Percentiles rank a stretch among this genome's conserved stretches.
These are phyloP conservation scores for Datura wrightii DNA, from an alignment of 257 asterid genomes.

Conservation along the genomic window DNA sequence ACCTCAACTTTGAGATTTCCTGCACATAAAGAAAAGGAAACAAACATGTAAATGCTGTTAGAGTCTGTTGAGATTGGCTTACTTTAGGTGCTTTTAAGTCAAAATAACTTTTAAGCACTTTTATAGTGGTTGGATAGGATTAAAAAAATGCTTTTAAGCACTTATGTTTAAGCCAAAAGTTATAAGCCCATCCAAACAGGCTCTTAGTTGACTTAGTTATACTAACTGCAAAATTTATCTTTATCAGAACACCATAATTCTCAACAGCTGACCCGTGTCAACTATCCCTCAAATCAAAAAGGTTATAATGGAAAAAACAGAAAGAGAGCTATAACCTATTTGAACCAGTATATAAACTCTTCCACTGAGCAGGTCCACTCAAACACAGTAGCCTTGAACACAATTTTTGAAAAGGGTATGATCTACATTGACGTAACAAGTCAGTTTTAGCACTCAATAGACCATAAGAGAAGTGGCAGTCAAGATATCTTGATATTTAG, in stretches of 20 bases:
- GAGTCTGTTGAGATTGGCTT: too few species aligned
- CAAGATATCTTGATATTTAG: conserved; percentile 17
- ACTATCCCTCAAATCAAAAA: conserved; percentile 7
- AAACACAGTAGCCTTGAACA: neutral
- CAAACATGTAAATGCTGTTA: neutral
- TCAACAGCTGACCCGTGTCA: conserved; percentile 22
- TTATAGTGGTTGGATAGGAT: too few species aligned
- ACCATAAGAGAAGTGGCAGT: neutral
- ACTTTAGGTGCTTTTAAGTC: too few species aligned
- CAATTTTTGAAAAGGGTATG: neutral
- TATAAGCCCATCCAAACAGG: too few species aligned
- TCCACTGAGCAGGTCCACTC: neutral
- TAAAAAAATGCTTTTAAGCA: too few species aligned
- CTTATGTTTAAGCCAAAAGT: too few species aligned
- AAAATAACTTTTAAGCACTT: too few species aligned
- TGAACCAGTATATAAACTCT: neutral
- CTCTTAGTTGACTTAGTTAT: neutral
- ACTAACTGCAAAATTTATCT: neutral
- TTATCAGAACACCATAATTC: conserved; percentile 5
- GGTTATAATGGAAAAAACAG: neutral
- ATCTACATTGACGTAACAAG: neutral
- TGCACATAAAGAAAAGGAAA: conserved; percentile 41
- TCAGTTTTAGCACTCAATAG: conserved; percentile 5
- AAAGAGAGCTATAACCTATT: conserved; percentile 19
- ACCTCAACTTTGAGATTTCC: conserved; percentile 86